phyloP scores from a whole-genome alignment of 2,329 filamentous ascomycete genomes.

The Penicillium occitanis region DNA sequence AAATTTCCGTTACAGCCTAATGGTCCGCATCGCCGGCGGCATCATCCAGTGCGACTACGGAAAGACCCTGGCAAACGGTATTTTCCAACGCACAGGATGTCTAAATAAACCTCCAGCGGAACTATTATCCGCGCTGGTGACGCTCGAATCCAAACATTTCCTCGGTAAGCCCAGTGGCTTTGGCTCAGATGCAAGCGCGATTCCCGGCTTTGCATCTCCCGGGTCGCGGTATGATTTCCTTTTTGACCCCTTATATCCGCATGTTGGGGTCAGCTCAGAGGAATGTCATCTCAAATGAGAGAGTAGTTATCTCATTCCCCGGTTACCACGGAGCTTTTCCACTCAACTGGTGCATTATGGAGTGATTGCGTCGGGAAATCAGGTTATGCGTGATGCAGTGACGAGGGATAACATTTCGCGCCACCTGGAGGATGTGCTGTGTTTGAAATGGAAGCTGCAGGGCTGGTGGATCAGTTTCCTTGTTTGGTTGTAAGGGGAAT shows the following conservation, averaged over 20 bases:
- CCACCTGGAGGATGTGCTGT: neutral
- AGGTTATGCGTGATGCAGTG: neutral
- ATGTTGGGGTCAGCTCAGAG: neutral
- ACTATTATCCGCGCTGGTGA: neutral
- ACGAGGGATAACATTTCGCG: neutral
- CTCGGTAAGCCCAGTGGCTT: neutral
- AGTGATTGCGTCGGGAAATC: neutral
- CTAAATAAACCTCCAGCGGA: neutral
- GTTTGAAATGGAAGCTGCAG: neutral
- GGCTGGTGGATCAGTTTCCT: neutral
- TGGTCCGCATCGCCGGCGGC: neutral
- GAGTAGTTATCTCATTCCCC: neutral
- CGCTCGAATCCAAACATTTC: neutral
- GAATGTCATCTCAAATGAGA: neutral
- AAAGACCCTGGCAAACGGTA: neutral
- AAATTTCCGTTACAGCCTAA: neutral
- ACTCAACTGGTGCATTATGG: neutral
- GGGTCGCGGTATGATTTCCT: neutral
- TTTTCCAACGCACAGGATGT: neutral
- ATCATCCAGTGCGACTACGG: neutral
- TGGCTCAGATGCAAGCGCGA: neutral
- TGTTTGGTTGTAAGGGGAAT: constrained; percentile 2
- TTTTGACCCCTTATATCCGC: neutral
- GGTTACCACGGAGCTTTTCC: neutral
- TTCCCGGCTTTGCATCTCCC: neutral